Percentiles rank a stretch among this genome's conserved stretches.
phyloP scores from a whole-genome alignment of 108 stramenopile genomes.

The Nitzschia palea region DNA sequence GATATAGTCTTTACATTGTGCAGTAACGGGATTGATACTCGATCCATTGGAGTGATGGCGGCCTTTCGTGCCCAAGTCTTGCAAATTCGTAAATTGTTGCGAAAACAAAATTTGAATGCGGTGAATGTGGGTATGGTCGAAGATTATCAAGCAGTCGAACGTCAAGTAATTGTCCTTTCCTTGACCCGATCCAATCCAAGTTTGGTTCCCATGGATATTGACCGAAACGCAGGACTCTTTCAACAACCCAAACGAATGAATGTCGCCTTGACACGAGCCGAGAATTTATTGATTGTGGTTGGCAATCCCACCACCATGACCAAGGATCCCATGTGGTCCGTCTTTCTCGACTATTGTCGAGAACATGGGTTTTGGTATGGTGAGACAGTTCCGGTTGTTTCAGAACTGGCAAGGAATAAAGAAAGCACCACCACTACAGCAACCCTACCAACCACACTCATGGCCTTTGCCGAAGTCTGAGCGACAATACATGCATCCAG shows the following conservation, averaged over 20 bases:
- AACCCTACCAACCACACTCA: too few relatives aligned
- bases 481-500: too few relatives aligned
- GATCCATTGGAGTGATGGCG: slow-evolving; percentile 67
- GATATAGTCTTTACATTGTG: slow-evolving; percentile 46
- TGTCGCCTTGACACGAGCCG: slow-evolving; percentile 73
- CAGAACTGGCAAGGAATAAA: too few relatives aligned
- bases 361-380: slow-evolving; percentile 78
- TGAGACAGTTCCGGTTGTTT: too few relatives aligned
- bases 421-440: too few relatives aligned
- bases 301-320: slow-evolving; percentile 65
- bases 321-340: slow-evolving; percentile 55
- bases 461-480: too few relatives aligned
- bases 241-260: slow-evolving; percentile 70
- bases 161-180: slow-evolving; percentile 62
- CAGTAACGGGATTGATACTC: slow-evolving; percentile 33
- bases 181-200: slow-evolving; percentile 54
- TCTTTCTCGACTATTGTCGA: slow-evolving; percentile 63
- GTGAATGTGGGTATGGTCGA: slow-evolving; percentile 76
- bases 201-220: slow-evolving; percentile 53
- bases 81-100: slow-evolving; percentile 52
- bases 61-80: slow-evolving; percentile 77
- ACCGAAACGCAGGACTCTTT: slow-evolving; percentile 56
- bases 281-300: slow-evolving; percentile 64
- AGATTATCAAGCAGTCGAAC: slow-evolving; percentile 79
- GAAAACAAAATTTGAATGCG: slow-evolving; percentile 35